A percentile compares a stretch with the other conserved stretches of the same genome.
Evolutionary conservation across 176 grass and related monocot species (phyloP).

Genomic region (Oryza meyeriana): DNA sequence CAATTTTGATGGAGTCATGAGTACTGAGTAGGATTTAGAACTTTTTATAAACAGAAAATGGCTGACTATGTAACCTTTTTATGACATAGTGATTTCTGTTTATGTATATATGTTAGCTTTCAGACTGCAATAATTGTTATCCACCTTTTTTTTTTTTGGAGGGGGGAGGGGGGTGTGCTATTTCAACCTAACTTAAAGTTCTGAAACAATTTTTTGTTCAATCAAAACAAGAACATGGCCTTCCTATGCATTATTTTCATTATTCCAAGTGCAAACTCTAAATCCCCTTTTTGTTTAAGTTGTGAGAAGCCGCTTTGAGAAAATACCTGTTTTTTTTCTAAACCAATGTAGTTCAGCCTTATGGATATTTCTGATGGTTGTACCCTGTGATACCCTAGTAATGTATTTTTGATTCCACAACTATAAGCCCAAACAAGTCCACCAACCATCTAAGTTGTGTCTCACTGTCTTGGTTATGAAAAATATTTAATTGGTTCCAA

Average conservation of each 20-base stretch:
- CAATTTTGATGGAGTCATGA: neutral
- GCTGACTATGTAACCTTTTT: neutral
- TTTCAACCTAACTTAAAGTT: neutral
- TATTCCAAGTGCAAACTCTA: neutral
- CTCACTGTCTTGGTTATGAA: neutral
- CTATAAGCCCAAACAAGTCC: neutral
- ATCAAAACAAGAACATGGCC: neutral
- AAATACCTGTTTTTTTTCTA: neutral
- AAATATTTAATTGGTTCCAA: neutral
- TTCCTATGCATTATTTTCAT: too few relatives aligned
- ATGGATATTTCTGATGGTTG: neutral
- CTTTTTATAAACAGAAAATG: slow-evolving; percentile 11
- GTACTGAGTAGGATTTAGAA: neutral
- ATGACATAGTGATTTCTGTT: neutral
- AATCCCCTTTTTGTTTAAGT: neutral
- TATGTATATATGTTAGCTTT: neutral
- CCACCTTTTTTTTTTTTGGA: neutral
- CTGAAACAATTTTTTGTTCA: neutral
- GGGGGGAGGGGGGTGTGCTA: neutral
- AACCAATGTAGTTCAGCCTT: neutral
- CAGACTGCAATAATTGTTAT: neutral
- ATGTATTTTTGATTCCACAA: neutral
- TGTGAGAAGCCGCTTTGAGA: neutral
- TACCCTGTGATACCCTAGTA: slow-evolving; percentile 1
- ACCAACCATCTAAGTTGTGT: neutral